These are phyloP conservation scores for Saccharomycopsis oosterbeekiorum DNA, from an alignment of 805 yeast genomes.

Conservation along the genomic window DNA sequence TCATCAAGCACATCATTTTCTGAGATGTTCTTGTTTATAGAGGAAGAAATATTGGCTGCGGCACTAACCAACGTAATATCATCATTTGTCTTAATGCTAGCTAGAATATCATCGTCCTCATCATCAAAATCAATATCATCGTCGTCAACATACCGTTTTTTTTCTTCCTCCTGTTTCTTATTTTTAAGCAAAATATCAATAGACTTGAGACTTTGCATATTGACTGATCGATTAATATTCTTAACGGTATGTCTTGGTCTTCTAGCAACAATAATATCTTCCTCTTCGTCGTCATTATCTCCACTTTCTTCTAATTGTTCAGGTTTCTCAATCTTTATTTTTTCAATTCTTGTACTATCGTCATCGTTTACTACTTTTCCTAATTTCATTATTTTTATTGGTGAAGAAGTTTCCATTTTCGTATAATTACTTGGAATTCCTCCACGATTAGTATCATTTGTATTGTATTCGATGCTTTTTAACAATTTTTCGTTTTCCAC, in stretches of 20 bases:
- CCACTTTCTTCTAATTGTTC: constrained; percentile 5
- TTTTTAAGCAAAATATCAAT: background rate
- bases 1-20: constrained; percentile 28
- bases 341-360: background rate
- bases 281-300: constrained; percentile 37
- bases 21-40: background rate
- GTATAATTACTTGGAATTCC: background rate
- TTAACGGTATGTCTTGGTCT: constrained; percentile 39
- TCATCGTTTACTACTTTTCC: background rate
- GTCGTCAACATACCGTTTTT: background rate
- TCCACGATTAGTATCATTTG: background rate
- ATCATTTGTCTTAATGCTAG: background rate
- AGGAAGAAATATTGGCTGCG: background rate
- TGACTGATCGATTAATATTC: constrained; percentile 33
- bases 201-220: constrained; percentile 26
- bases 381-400: background rate
- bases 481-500: background rate
- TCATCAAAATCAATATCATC: background rate
- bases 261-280: constrained; percentile 46
- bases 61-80: background rate
- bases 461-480: background rate
- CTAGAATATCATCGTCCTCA: background rate
- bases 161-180: background rate
- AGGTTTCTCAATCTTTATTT: background rate
- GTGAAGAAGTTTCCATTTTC: background rate